A percentile compares a stretch with the other conserved stretches of the same genome.
Conservation (phyloP, 306 rosid genomes). For the Pterocarpus macrocarpus region DNA sequence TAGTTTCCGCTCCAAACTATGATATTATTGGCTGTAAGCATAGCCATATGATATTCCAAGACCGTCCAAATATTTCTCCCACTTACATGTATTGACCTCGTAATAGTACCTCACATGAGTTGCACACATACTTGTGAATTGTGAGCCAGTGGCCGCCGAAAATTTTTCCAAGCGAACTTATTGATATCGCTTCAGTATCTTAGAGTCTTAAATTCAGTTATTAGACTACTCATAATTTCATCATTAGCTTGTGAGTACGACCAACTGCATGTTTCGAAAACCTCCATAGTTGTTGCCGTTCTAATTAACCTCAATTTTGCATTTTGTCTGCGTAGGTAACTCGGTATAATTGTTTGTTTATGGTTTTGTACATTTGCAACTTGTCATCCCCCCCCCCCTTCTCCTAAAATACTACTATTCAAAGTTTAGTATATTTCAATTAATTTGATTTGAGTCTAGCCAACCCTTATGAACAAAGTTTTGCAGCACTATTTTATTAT, state of each 20-base stretch:
- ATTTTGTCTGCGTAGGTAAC: background rate
- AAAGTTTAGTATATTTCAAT: too few species aligned
- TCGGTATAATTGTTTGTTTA: background rate
- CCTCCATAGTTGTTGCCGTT: background rate
- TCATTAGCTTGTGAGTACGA: background rate
- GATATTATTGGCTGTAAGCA: too few species aligned
- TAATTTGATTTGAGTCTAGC: too few species aligned
- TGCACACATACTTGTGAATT: background rate
- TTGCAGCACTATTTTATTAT: too few species aligned
- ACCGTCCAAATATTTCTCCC: too few species aligned
- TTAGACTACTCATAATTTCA: background rate
- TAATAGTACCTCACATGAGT: background rate
- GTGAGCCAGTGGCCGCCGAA: background rate
- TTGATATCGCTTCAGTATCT: background rate
- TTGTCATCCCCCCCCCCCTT: too few species aligned
- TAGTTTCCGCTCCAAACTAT: too few species aligned
- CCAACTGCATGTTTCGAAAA: background rate
- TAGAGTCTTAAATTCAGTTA: too few species aligned
- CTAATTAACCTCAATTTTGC: constrained; percentile 21
- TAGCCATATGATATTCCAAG: too few species aligned
- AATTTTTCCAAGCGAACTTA: background rate
- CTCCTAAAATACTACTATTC: too few species aligned
- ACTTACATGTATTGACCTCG: background rate
- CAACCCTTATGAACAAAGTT: too few species aligned
- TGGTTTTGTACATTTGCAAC: background rate